A percentile compares a stretch with the other conserved stretches of the same genome.
Evolutionary conservation across 805 yeast genomes (phyloP).

Genomic region (Yarrowia sp.): DNA sequence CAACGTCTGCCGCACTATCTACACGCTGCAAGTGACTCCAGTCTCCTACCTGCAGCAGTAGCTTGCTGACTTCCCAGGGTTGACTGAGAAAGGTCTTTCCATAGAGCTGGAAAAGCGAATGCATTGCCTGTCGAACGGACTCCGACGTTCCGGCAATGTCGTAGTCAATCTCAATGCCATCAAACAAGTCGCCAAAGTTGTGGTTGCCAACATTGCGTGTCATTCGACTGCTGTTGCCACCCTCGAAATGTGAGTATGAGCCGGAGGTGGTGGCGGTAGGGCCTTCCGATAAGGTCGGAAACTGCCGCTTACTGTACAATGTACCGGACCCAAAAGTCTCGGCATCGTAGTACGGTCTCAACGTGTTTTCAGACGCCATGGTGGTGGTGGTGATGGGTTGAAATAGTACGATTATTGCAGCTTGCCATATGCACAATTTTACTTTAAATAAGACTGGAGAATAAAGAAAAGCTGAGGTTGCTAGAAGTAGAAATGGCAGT

Average conservation of each 20-base stretch:
- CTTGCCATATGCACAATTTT: conserved; percentile 15
- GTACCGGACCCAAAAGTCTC: conserved; percentile 52
- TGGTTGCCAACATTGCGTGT: conserved; percentile 12
- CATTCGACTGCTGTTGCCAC: conserved; percentile 24
- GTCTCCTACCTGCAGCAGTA: conserved; percentile 76
- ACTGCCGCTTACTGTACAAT: conserved; percentile 29
- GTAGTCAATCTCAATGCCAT: conserved; percentile 33
- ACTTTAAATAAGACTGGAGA: not conserved
- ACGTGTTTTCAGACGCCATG: conserved; percentile 25
- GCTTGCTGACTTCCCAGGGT: conserved; percentile 81
- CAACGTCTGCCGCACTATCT: conserved; percentile 21
- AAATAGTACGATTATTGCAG: not conserved
- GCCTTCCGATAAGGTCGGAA: conserved; percentile 27
- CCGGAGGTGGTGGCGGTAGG: conserved; percentile 12
- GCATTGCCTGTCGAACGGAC: conserved; percentile 35
- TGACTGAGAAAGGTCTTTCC: conserved; percentile 67
- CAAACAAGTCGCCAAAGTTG: conserved; percentile 28
- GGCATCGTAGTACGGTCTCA: conserved; percentile 71
- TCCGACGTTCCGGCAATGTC: conserved; percentile 26
- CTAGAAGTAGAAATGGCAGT: not conserved
- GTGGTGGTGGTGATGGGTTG: not conserved
- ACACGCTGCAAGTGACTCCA: conserved; percentile 28
- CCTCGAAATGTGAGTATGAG: conserved; percentile 29
- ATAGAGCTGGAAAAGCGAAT: conserved; percentile 66
- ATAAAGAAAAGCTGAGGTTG: too few species aligned